These are phyloP conservation scores for Ajuga chamaepitys DNA, from an alignment of 257 asterid species.

Conservation along the genomic window DNA sequence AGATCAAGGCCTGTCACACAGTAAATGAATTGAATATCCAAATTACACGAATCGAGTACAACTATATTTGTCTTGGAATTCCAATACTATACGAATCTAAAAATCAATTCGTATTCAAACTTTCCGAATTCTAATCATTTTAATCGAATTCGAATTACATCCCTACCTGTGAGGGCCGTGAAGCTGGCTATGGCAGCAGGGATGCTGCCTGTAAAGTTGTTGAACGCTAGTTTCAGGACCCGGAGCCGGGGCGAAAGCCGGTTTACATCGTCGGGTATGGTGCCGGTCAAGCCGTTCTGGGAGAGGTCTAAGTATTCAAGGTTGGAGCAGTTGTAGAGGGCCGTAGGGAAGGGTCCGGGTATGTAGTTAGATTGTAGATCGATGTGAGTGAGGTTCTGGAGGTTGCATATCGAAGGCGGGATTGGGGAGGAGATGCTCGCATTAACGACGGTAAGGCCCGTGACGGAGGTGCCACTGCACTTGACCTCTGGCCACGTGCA, in stretches of 20 bases:
- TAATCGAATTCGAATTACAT: no score
- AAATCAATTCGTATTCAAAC: no score
- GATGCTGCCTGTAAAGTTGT: constrained; percentile 56
- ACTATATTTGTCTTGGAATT: no score
- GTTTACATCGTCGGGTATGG: constrained; percentile 42
- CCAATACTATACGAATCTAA: no score
- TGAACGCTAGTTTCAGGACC: constrained; percentile 31
- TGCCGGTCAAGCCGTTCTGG: constrained; percentile 38
- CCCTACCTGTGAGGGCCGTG: constrained; percentile 28
- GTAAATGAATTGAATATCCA: no score
- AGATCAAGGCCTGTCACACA: constrained; percentile 35
- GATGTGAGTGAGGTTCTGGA: constrained; percentile 37
- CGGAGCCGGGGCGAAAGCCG: constrained; percentile 37
- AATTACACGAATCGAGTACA: no score
- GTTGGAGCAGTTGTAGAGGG: constrained; percentile 37
- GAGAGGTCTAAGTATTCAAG: constrained; percentile 60
- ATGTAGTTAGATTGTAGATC: constrained; percentile 34
- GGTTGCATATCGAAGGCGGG: constrained; percentile 49
- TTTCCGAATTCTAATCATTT: no score
- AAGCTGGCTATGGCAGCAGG: constrained; percentile 56
- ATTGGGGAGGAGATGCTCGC: constrained; percentile 24
- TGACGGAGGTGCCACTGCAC: constrained; percentile 44
- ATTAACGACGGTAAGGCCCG: constrained; percentile 20
- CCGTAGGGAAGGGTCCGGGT: constrained; percentile 40
- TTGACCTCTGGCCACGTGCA: constrained; percentile 74